Evolutionary conservation across 495 filamentous ascomycete genomes (phyloP).

Genomic region (Penicillium cataractarum): DNA sequence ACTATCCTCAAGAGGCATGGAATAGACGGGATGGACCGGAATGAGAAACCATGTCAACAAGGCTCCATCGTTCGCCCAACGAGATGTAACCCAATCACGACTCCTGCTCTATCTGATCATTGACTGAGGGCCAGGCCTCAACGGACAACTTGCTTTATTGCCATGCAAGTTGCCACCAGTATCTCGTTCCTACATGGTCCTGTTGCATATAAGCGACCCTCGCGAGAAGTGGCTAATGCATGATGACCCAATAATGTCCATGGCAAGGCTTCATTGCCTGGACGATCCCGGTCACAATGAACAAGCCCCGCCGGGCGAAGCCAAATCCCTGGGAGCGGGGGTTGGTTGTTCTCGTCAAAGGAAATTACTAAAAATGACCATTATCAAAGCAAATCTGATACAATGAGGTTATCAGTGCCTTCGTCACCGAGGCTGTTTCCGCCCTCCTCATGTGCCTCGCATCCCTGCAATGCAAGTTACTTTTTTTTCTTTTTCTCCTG

Average conservation of each 20-base stretch:
- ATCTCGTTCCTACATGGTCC: conserved; percentile 4
- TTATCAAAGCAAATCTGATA: not conserved
- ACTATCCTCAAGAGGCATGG: not conserved
- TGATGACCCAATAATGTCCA: conserved; percentile 11
- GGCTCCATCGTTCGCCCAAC: conserved; percentile 7
- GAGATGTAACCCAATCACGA: conserved; percentile 25
- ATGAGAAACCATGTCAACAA: conserved; percentile 7
- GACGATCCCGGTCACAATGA: conserved; percentile 7
- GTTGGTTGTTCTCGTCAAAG: conserved; percentile 1
- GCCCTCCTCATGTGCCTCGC: not conserved
- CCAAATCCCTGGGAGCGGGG: conserved; percentile 2
- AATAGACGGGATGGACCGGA: conserved; percentile 19
- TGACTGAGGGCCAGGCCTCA: conserved; percentile 4
- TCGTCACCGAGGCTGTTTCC: not conserved
- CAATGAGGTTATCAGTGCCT: conserved; percentile 3
- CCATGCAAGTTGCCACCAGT: conserved; percentile 14
- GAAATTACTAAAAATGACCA: not conserved
- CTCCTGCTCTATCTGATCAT: conserved; percentile 8
- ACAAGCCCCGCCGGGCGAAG: not conserved
- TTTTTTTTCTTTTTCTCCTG: conserved; percentile 3
- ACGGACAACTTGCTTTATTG: conserved; percentile 1
- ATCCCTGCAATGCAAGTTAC: conserved; percentile 3
- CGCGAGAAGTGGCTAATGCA: conserved; percentile 9
- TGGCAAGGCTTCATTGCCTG: conserved; percentile 5
- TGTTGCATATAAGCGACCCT: conserved; percentile 10